These are phyloP conservation scores for Saccharomyces hybrid DNA, from an alignment of 1,139 yeast genomes.

Conservation along the genomic window DNA sequence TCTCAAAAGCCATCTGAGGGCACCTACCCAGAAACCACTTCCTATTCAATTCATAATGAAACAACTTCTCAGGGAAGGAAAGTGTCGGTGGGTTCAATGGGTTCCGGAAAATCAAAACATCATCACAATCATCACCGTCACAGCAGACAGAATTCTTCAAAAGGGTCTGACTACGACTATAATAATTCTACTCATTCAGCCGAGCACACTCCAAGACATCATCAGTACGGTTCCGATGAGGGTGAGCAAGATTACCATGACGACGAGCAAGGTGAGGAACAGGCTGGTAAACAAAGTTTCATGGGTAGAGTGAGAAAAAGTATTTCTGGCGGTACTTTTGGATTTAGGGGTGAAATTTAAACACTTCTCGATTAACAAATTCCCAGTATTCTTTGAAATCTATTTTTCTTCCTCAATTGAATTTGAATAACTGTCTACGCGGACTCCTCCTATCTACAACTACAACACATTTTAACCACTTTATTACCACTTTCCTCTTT, in stretches of 20 bases:
- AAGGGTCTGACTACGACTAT: background rate
- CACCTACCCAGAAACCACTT: background rate
- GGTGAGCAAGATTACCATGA: background rate
- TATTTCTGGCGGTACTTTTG: background rate
- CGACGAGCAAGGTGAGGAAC: background rate
- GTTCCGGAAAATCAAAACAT: background rate
- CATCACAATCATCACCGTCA: background rate
- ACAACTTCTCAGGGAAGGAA: background rate
- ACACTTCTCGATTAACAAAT: background rate
- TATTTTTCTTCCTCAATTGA: background rate
- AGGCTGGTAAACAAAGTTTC: background rate
- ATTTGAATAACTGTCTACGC: no score
- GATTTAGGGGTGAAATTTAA: background rate
- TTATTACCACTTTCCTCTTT: no score
- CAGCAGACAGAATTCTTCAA: background rate
- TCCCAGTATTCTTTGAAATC: background rate
- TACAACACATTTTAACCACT: background rate
- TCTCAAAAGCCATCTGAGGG: background rate
- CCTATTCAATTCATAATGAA: background rate
- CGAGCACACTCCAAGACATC: background rate
- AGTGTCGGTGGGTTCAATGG: background rate
- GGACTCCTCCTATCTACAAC: no score
- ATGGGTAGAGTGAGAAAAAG: slow-evolving; percentile 2
- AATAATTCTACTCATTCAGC: background rate
- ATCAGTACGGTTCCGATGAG: background rate